A percentile compares a stretch with the other conserved stretches of the same genome.
phyloP scores from a whole-genome alignment of 2,329 filamentous ascomycete genomes.

The Paecilomyces variotii region DNA sequence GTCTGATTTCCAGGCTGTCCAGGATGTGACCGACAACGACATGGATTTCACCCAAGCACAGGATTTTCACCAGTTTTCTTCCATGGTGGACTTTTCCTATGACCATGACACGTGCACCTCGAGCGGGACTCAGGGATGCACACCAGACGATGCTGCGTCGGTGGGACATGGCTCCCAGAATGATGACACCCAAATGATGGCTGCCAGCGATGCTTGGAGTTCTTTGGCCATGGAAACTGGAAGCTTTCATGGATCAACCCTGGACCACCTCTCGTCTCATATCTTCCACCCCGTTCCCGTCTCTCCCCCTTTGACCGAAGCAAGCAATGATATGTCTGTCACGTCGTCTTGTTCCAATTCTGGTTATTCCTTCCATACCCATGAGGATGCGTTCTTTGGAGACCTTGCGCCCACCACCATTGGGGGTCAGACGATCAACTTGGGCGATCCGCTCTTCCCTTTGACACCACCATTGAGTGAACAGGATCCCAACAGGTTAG shows the following conservation, averaged over 20 bases:
- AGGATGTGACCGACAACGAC: slow-evolving; percentile 29
- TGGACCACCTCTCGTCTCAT: slow-evolving; percentile 27
- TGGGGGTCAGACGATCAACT: slow-evolving; percentile 26
- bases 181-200: slow-evolving; percentile 28
- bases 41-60: slow-evolving; percentile 28
- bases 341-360: slow-evolving; percentile 32
- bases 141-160: slow-evolving; percentile 30
- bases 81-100: slow-evolving; percentile 33
- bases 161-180: slow-evolving; percentile 30
- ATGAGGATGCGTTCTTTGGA: slow-evolving; percentile 31
- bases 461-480: slow-evolving; percentile 31
- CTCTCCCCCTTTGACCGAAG: slow-evolving; percentile 36
- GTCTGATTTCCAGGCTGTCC: slow-evolving; percentile 30
- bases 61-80: slow-evolving; percentile 30
- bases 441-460: slow-evolving; percentile 33
- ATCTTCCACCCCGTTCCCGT: slow-evolving; percentile 32
- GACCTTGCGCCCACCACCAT: slow-evolving; percentile 28
- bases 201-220: slow-evolving; percentile 26
- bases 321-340: slow-evolving; percentile 33
- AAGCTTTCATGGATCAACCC: slow-evolving; percentile 24
- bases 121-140: slow-evolving; percentile 22
- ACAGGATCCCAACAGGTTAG: slow-evolving; percentile 36
- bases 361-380: slow-evolving; percentile 29
- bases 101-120: slow-evolving; percentile 32
- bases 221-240: slow-evolving; percentile 25